Base-by-base conservation (phyloP, 345 rosid genomes). In the Turnera subulata region DNA sequence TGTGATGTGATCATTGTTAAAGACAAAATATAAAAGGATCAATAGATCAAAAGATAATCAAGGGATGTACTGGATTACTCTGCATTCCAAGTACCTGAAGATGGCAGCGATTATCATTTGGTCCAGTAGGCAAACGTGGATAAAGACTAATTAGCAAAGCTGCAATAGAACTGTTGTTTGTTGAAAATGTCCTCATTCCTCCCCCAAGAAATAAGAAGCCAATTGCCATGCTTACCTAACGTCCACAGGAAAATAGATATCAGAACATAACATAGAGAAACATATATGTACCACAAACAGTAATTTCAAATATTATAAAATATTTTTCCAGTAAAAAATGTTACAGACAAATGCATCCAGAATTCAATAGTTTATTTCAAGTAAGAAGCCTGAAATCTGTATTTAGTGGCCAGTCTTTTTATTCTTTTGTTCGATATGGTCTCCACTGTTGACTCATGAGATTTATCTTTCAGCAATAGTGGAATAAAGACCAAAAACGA, bases 151-250 rank as follows among this genome's bases (percentile, higher is more conserved):
- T 83, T 47, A 92, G 84, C 65, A 92, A 77, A 73, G 91, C 84
- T 61, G 96, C 94, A 72, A 92, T 64, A 20, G 97, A 80, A 61
- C 89, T 81, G 57, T 86, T 80, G 76, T 76, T 86, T 19, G 89
- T 92, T 35, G 97, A 89, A 82, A 92, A 92, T 61, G 97, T 89
- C 67, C 71, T 79, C 81, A 70, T 82, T 58, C 97, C 98, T 70
- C 98, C 98, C 55, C 97, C 97, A 56, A 92, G 97, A 86, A 89
- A 92, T 77, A 92, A 73, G 79, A 92, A 92, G 19, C 98, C 98
- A 40, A 74, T 84, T 35, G 97, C 91, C 73, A 92, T 71, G 82
- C 98, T 92, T 58, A 92, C 90, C 98, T 92, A 63, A 63, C 70
- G 61, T 40, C 18, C 56, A 66, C 20, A 25, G 23, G 35, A 61